These are phyloP conservation scores for Biscogniauxia marginata DNA, from an alignment of 2,329 filamentous ascomycete genomes.

Conservation along the genomic window DNA sequence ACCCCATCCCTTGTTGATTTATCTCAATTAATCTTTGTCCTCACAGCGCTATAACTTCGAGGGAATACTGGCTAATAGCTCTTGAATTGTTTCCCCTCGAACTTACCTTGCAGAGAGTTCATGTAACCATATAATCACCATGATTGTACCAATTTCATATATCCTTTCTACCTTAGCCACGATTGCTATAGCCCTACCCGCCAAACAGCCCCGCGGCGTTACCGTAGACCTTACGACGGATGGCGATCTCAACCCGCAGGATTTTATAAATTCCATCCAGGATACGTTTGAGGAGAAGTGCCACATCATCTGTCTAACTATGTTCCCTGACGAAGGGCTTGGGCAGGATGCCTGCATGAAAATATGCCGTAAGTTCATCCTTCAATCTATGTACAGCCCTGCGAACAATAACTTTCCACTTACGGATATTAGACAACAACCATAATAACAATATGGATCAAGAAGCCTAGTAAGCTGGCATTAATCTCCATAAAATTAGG, in stretches of 20 bases:
- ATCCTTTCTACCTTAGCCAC: conserved; percentile 1
- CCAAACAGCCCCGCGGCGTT: neutral
- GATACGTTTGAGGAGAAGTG: conserved; percentile 14
- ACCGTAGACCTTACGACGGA: conserved; percentile 1
- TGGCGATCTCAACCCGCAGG: conserved; percentile 2
- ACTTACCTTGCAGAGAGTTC: no score
- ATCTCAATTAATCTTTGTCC: no score
- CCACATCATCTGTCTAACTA: conserved; percentile 16
- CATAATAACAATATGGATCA: neutral
- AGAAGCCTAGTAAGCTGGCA: no score
- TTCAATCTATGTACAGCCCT: conserved; percentile 12
- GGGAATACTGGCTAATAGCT: no score
- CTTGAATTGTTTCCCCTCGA: no score
- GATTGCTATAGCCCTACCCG: conserved; percentile 8
- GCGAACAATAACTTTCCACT: conserved; percentile 44
- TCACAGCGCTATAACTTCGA: no score
- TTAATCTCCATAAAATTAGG: no score
- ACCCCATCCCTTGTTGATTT: no score
- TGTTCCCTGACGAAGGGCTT: conserved; percentile 13
- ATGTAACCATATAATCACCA: no score
- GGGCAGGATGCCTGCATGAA: conserved; percentile 18
- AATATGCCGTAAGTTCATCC: conserved; percentile 19
- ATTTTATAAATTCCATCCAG: conserved; percentile 10
- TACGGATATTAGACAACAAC: neutral
- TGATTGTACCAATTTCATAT: no score